Base-by-base conservation (phyloP, 352 stramenopile genomes). In the Phytophthora capsici region DNA sequence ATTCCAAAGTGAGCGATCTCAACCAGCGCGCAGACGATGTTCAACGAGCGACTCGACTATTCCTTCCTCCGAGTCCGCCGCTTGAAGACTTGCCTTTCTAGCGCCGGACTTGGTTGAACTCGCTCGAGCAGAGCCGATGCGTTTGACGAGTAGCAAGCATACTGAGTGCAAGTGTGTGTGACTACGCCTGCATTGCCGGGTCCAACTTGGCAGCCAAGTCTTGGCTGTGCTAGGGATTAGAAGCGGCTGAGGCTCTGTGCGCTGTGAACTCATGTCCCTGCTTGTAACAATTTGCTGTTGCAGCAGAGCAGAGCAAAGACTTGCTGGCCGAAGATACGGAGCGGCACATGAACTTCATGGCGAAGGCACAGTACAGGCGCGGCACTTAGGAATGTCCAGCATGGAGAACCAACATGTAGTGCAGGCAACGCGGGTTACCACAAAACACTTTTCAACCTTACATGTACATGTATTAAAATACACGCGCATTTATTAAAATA, bases 1-100 rank as follows among this genome's bases (percentile, higher is more conserved):
- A 64, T 64, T 64, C 43, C 44, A 58, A 64, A 75, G 66, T 75
- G 66, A 71, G 48, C 28, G 16, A 59, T 41, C 56, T 58, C 63
- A 69, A 53, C 34, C 34, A 41, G 34, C 34, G 10, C 34, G 34
- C 34, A 13, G 16, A 17, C 34, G 34, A 37, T 46, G 49, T 46
- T 30, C 45, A 26, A 48, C n/a, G 13, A 41, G 34, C 26, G 46
- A 26, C n/a, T 34, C 20, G 34, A 28, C 19, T 19, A 56, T 51
- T 36, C 51, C 22, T 58, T 22, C 41, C 9, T 34, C 34, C 34
- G 34, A 17, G 34, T 19, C 34, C 34, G 12, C 34, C 34, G 34
- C 34, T 32, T 58, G 61, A 38, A 63, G 60, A 64, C 52, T 64
- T 64, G 62, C 46, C 19, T 26, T 25, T 41, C 26, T 50, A n/a